Conservation (phyloP, 345 rosid species). For the Combretum micranthum region DNA sequence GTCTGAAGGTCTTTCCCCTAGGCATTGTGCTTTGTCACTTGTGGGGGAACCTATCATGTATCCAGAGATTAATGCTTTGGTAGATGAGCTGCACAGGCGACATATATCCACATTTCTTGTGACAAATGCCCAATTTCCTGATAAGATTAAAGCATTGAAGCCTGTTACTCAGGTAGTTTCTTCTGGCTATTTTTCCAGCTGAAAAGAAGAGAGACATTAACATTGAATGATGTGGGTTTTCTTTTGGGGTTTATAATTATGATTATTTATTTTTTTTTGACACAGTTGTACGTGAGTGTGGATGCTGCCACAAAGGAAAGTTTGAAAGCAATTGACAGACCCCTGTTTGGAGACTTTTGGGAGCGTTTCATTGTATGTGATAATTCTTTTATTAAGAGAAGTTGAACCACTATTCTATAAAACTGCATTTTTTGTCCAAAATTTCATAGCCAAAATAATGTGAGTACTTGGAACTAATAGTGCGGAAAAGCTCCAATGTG, state of each 20-base stretch:
- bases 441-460: too few species aligned
- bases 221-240: not conserved
- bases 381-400: not conserved
- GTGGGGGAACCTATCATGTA: slow-evolving; percentile 99
- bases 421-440: too few species aligned
- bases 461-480: too few species aligned
- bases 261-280: slow-evolving; percentile 8
- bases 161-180: slow-evolving; percentile 76
- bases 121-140: slow-evolving; percentile 97
- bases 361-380: slow-evolving; percentile 81
- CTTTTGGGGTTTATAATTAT: not conserved
- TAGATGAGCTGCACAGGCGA: slow-evolving; percentile 81
- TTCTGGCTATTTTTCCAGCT: not conserved
- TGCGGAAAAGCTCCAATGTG: too few species aligned
- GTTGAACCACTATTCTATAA: too few species aligned
- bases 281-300: slow-evolving; percentile 94
- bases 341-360: slow-evolving; percentile 97
- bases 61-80: slow-evolving; percentile 83
- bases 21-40: slow-evolving; percentile 94
- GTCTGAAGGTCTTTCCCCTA: slow-evolving; percentile 78
- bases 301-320: slow-evolving; percentile 98
- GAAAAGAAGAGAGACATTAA: too few species aligned
- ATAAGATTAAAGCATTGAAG: slow-evolving; percentile 68
- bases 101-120: slow-evolving; percentile 89
- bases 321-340: slow-evolving; percentile 93